Evolutionary conservation across 2,329 filamentous ascomycete genomes (phyloP), one percentile per base, ranked within the genome.

Genomic region (Fonsecaea nubica): DNA sequence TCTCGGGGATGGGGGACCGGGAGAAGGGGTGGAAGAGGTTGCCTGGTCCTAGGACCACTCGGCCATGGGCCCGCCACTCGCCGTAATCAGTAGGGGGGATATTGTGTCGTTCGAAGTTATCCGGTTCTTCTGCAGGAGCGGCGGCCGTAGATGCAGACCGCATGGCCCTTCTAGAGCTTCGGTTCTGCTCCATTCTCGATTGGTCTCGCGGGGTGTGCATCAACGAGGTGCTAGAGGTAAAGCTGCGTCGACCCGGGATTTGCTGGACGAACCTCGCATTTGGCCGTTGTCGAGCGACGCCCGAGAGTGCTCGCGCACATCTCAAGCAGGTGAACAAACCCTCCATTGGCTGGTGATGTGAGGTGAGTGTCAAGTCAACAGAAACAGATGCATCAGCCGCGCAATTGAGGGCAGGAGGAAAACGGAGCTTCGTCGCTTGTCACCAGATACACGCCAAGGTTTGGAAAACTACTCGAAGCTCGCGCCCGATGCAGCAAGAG

Each of bases 11-110:
- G 8, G 96, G 95, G 13, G 95, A 99, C 70, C 90, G 85, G 40
- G 92, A 92, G 78, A 95, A 96, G 9, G 92, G 88, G 79, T 99
- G 94, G 83, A 98, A 99, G 64, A 99, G 89, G 76, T 97, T 90
- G 80, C 96, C 88, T 58, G 88, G 85, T 69, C 83, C 83, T 32
- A 96, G 84, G 56, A 87, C 77, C 5, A 77, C 71, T 75, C 75
- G 74, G 71, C 69, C 62, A 65, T 69, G 69, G 15, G 72, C 63
- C 32, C 72, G 64, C 63, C 71, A 73, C 57, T 71, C 63, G 55
- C 72, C 72, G 61, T 73, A 73, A 33, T 72, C 66, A 7, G 67
- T 70, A 3, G 67, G 66, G 13, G 65, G 66, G 38, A 71, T 65
- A 56, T 67, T 68, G 52, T 70, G 69, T 5, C 67, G 65, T 55